phyloP scores from a whole-genome alignment of 2,329 filamentous ascomycete species.

The Dactylellina haptotyla region DNA sequence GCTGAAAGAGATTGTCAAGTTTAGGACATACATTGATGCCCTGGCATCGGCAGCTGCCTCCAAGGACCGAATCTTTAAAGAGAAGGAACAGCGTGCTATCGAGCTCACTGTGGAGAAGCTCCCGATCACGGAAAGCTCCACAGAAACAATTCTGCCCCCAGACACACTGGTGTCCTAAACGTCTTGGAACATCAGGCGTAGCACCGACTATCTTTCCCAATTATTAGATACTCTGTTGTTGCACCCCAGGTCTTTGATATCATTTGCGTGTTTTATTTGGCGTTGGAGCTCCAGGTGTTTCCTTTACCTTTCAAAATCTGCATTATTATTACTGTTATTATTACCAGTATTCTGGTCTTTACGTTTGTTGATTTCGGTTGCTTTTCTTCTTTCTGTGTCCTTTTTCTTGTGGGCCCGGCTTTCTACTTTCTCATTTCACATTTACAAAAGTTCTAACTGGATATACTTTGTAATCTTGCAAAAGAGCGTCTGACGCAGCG shows the following conservation, averaged over 20 bases:
- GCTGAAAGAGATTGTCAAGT: conserved; percentile 93
- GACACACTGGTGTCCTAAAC: too few species aligned
- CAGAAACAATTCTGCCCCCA: conserved; percentile 13
- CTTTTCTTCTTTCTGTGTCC: neutral
- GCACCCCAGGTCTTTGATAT: neutral
- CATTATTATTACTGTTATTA: too few species aligned
- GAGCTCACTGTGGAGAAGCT: conserved; percentile 24
- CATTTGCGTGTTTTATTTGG: neutral
- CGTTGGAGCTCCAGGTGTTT: conserved; percentile 33
- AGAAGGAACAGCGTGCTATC: conserved; percentile 59
- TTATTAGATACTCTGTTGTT: neutral
- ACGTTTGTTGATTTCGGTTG: neutral
- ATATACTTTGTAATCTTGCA: conserved; percentile 32
- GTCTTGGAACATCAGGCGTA: too few species aligned
- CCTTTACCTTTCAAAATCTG: neutral
- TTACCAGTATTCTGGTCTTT: too few species aligned
- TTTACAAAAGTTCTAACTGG: conserved; percentile 8
- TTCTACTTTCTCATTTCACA: neutral
- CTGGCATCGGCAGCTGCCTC: conserved; percentile 75
- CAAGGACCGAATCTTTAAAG: conserved; percentile 76
- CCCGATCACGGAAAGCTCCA: conserved; percentile 8
- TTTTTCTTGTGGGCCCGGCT: neutral
- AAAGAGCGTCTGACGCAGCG: conserved; percentile 19
- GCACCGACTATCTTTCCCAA: too few species aligned
- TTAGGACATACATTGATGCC: conserved; percentile 91